These are phyloP conservation scores for Euryodendron excelsum DNA, from an alignment of 148 eudicot species.

Conservation along the genomic window DNA sequence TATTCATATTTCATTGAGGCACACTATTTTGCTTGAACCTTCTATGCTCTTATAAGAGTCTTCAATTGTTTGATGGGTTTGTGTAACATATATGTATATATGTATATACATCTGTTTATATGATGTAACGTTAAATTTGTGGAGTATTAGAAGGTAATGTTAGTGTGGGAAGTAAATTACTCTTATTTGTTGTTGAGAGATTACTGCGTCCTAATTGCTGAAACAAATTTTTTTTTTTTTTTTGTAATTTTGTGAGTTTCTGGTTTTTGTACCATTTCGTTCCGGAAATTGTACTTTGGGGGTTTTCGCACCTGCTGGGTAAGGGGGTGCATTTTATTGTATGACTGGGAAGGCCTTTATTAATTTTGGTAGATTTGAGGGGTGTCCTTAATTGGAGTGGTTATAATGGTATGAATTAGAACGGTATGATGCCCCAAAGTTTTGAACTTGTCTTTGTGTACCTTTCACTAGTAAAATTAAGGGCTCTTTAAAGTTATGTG, in stretches of 20 bases:
- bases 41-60: not conserved
- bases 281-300: not conserved
- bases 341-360: not conserved
- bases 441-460: not conserved
- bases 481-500: not conserved
- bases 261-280: not conserved
- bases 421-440: not conserved
- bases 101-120: no score
- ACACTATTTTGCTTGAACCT: not conserved
- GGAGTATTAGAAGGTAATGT: not conserved
- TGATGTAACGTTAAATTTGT: not conserved
- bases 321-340: not conserved
- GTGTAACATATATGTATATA: not conserved
- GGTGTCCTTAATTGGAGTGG: not conserved
- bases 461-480: not conserved
- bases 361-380: not conserved
- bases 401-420: not conserved
- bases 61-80: not conserved
- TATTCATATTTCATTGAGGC: not conserved
- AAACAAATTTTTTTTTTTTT: not conserved
- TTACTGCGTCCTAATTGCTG: not conserved
- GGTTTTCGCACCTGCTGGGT: no score
- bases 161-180: not conserved
- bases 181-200: not conserved
- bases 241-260: not conserved